Evolutionary conservation across 2,329 filamentous ascomycete genomes (phyloP).

Genomic region (Corniculantispora saksenae): DNA sequence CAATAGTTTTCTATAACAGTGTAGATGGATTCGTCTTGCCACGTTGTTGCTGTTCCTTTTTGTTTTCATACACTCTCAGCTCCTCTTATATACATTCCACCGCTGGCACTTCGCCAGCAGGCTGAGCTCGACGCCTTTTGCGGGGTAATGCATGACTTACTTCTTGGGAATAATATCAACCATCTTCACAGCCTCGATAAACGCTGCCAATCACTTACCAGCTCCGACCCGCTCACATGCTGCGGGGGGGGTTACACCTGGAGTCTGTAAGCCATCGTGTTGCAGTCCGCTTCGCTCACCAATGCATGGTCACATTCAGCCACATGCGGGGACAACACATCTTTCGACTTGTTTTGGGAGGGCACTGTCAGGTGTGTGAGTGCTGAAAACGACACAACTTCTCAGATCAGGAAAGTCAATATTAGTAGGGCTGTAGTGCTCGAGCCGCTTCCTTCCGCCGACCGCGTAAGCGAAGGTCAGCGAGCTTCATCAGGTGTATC

Average conservation of each 20-base stretch:
- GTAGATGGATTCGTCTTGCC: neutral
- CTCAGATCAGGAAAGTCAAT: neutral
- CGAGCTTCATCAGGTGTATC: neutral
- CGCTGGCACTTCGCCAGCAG: neutral
- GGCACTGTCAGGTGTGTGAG: neutral
- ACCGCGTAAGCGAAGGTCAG: neutral
- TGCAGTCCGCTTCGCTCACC: neutral
- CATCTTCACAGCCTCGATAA: neutral
- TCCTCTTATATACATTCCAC: neutral
- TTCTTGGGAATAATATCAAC: neutral
- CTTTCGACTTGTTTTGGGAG: too few relatives aligned
- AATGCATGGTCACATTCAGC: neutral
- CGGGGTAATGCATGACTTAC: neutral
- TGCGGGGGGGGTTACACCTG: neutral
- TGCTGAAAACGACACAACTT: neutral
- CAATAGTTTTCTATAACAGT: neutral
- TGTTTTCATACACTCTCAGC: neutral
- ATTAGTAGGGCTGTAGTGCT: too few relatives aligned
- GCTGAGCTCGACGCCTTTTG: neutral
- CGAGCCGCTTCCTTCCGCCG: too few relatives aligned
- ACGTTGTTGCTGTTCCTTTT: too few relatives aligned
- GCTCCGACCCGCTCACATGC: neutral
- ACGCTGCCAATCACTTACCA: neutral
- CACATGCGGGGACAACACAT: neutral
- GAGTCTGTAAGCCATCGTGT: neutral